phyloP scores from a whole-genome alignment of 2,329 filamentous ascomycete species.

The Calonectria leucothoes region DNA sequence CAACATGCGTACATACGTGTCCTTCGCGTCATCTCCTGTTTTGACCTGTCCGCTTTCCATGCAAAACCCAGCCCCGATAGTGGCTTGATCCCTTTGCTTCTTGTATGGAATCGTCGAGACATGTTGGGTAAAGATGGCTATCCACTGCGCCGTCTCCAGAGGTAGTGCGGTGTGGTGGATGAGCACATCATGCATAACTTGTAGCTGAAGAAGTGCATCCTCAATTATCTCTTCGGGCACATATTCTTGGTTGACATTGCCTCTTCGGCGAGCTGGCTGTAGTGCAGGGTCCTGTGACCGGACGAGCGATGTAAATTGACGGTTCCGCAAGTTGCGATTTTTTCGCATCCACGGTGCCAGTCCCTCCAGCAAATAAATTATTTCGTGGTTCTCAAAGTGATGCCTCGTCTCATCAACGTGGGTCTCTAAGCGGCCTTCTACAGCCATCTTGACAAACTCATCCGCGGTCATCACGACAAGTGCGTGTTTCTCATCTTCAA shows the following conservation, averaged over 20 bases:
- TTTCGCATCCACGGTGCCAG: constrained; percentile 74
- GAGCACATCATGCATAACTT: constrained; percentile 73
- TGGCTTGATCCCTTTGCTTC: constrained; percentile 60
- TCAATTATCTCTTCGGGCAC: constrained; percentile 77
- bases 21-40: constrained; percentile 71
- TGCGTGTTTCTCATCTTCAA: constrained; percentile 69
- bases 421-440: constrained; percentile 64
- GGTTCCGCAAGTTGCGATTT: constrained; percentile 74
- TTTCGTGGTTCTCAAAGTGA: constrained; percentile 62
- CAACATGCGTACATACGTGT: constrained; percentile 81
- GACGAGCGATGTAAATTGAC: constrained; percentile 75
- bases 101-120: constrained; percentile 82
- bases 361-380: constrained; percentile 81
- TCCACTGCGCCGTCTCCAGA: constrained; percentile 78
- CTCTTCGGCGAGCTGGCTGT: constrained; percentile 48
- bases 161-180: constrained; percentile 75
- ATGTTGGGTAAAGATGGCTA: constrained; percentile 80
- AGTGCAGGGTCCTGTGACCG: constrained; percentile 53
- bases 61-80: constrained; percentile 74
- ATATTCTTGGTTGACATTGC: constrained; percentile 56
- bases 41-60: constrained; percentile 84
- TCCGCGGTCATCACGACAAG: constrained; percentile 71
- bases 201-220: constrained; percentile 76
- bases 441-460: constrained; percentile 73
- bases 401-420: constrained; percentile 68